Evolutionary conservation across 331 rosid species (phyloP), one percentile per base, ranked within the genome.

Genomic region (Cydonia oblonga): DNA sequence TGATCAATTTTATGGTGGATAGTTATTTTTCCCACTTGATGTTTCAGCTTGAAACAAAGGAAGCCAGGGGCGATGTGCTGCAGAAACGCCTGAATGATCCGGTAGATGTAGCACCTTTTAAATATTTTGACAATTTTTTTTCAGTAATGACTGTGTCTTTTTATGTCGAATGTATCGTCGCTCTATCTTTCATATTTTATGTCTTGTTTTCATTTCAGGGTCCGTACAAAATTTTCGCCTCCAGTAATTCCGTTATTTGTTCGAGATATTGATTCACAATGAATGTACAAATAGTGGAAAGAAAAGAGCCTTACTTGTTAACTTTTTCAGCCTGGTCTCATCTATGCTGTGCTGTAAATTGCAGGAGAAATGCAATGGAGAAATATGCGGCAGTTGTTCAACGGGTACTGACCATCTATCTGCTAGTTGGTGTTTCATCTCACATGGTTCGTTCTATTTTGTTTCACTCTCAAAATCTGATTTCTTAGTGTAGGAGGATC

Each of bases 301-400:
- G 60, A 23, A 28, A 8, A 30, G 8, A 0, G 11, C 5, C 2
- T 57, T 49, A 8, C 26, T 4, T 11, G 46, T 72, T 64, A 72
- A 38, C 38, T 18, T 23, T 59, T 65, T 70, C 32, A 26, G 58
- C 24, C 18, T 60, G 13, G 13, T 52, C 38, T 44, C 1, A 58
- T 59, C 7, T 49, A 33, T 33, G 6, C 23, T 66, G 24, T 58
- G 7, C 9, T 38, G 58, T 80, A 30, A 72, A 20, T 79, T 70
- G 61, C 79, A 89, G 98, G 97, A 91, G 75, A 81, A 82, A 75
- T 30, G 97, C 98, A 3, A 95, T 95, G 96, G 97, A 95, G 83
- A 95, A 95, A 84, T 96, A 95, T 81, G 97, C 97, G 35, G 97
- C 98, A 29, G 92, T 95, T 79, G 96, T 95, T 66, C 86, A 96